Evolutionary conservation across 108 stramenopile genomes (phyloP).

Genomic region (Cyclotella distinguenda): DNA sequence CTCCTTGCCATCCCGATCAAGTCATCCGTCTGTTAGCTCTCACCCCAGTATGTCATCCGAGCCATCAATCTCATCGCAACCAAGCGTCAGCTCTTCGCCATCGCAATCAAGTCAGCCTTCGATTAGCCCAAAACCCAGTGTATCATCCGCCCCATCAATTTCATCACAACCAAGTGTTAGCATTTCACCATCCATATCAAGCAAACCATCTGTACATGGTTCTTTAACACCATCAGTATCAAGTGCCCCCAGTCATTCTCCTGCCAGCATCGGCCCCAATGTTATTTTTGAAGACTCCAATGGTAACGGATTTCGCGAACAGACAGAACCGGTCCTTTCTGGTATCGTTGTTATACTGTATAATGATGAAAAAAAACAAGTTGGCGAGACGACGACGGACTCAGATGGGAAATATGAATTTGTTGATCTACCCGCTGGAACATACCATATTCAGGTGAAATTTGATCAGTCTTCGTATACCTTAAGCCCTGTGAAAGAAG

Average conservation of each 20-base stretch:
- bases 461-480: constrained; percentile 13
- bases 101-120: neutral
- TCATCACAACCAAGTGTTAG: constrained; percentile 4
- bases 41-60: neutral
- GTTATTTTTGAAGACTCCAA: constrained; percentile 18
- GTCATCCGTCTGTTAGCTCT: neutral
- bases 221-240: neutral
- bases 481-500: constrained; percentile 17
- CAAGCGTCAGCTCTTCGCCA: neutral
- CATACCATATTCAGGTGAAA: constrained; percentile 5
- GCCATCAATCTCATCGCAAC: neutral
- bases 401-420: constrained; percentile 19
- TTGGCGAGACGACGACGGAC: constrained; percentile 9
- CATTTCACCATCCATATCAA: neutral
- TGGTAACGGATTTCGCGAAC: constrained; percentile 22
- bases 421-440: constrained; percentile 4
- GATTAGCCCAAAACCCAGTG: neutral
- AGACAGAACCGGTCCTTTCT: constrained; percentile 9
- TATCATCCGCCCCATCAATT: constrained; percentile 3
- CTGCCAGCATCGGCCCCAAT: constrained; percentile 19
- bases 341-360: constrained; percentile 4
- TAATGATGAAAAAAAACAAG: constrained; percentile 4
- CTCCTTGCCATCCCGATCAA: neutral
- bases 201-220: no score
- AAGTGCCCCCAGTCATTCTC: neutral